Conservation (phyloP, 2,329 filamentous ascomycete genomes). For the Epichloe uncinata region DNA sequence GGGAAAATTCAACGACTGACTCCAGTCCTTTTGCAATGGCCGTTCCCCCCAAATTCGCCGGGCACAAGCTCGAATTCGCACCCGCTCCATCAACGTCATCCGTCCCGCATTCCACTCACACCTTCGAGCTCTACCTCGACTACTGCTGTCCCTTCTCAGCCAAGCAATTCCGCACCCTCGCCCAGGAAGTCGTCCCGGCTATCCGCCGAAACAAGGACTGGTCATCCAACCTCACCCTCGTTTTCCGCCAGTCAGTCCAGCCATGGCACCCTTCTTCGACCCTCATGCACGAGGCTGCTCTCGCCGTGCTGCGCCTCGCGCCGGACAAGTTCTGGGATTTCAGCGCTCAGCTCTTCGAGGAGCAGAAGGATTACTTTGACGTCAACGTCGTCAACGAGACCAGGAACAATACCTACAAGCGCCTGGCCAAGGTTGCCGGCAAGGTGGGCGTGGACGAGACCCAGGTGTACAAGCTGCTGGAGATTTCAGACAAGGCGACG, state of each 20-base stretch:
- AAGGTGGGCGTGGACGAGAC: constrained; percentile 55
- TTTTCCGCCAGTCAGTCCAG: constrained; percentile 87
- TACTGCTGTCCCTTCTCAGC: constrained; percentile 73
- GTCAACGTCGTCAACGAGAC: constrained; percentile 70
- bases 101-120: constrained; percentile 37
- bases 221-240: constrained; percentile 48
- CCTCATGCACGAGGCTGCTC: constrained; percentile 67
- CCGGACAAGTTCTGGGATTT: constrained; percentile 72
- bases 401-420: constrained; percentile 69
- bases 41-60: constrained; percentile 67
- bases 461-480: constrained; percentile 55
- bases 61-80: constrained; percentile 48
- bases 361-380: constrained; percentile 72
- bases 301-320: constrained; percentile 61
- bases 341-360: constrained; percentile 48
- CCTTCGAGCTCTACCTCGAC: constrained; percentile 61
- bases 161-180: constrained; percentile 64
- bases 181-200: constrained; percentile 48
- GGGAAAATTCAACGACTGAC: too few relatives aligned
- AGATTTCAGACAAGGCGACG: constrained; percentile 52
- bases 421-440: constrained; percentile 62
- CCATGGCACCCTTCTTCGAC: constrained; percentile 89
- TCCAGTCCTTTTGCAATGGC: constrained; percentile 40
- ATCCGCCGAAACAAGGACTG: constrained; percentile 47
- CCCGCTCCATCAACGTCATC: constrained; percentile 20